phyloP scores from a whole-genome alignment of 495 filamentous ascomycete genomes.

The Sordaria brevicollis region DNA sequence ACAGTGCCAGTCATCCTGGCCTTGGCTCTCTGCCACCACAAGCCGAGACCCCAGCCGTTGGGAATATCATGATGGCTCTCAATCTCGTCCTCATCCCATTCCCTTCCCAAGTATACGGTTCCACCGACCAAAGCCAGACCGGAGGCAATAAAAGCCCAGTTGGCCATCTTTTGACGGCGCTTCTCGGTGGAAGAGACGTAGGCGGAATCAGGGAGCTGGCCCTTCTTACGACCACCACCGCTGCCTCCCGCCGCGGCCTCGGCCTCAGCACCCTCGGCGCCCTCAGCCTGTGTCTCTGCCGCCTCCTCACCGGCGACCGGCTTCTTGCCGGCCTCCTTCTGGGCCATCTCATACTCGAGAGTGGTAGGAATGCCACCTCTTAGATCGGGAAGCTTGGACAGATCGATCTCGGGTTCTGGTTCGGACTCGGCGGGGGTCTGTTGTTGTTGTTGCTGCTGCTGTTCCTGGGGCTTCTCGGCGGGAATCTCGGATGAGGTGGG shows the following conservation, averaged over 20 bases:
- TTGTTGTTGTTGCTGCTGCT: not conserved
- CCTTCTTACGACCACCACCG: slow-evolving; percentile 36
- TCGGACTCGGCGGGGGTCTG: slow-evolving; percentile 8
- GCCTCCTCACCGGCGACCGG: not conserved
- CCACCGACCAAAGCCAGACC: slow-evolving; percentile 25
- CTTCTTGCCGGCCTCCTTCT: not conserved
- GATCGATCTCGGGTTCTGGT: slow-evolving; percentile 27
- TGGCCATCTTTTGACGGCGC: slow-evolving; percentile 58
- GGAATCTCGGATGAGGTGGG: not conserved
- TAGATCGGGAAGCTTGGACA: slow-evolving; percentile 67
- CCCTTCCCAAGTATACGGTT: slow-evolving; percentile 61
- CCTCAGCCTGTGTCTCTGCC: not conserved
- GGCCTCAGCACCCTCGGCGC: slow-evolving; percentile 34
- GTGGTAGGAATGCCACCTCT: slow-evolving; percentile 89
- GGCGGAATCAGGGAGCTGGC: slow-evolving; percentile 66
- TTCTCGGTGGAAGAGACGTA: slow-evolving; percentile 88
- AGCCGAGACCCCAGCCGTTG: slow-evolving; percentile 45
- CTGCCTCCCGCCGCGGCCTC: slow-evolving; percentile 36
- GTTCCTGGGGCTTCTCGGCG: not conserved
- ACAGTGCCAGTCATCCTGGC: slow-evolving; percentile 64
- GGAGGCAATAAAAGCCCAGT: slow-evolving; percentile 41
- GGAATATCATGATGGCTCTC: slow-evolving; percentile 58
- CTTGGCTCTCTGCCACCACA: slow-evolving; percentile 69
- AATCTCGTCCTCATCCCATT: slow-evolving; percentile 70
- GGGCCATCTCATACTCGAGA: slow-evolving; percentile 56